A percentile compares a stretch with the other conserved stretches of the same genome.
These are phyloP conservation scores for Cutaneotrichosporon curvatum DNA, from an alignment of 1,284 basidiomycete species.

Conservation along the genomic window DNA sequence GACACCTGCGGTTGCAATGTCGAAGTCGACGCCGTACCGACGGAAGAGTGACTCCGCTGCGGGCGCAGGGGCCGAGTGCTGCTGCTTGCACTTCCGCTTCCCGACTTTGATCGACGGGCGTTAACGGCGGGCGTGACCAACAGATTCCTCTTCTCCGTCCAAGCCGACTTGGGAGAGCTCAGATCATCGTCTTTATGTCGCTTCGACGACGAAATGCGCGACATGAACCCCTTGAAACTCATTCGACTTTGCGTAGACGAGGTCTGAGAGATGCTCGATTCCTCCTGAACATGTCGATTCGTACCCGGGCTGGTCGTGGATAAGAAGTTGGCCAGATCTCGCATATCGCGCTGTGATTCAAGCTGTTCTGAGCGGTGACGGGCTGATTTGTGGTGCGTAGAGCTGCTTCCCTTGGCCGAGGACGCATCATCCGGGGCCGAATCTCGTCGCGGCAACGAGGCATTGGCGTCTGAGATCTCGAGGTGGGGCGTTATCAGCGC, in stretches of 20 bases:
- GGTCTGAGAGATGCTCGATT: not conserved
- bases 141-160: too few species aligned
- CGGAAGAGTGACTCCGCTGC: conserved; percentile 6
- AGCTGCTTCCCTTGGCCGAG: too few species aligned
- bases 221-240: conserved; percentile 6
- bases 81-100: too few species aligned
- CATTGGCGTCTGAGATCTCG: too few species aligned
- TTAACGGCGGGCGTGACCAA: not conserved
- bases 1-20: too few species aligned
- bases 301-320: conserved; percentile 23
- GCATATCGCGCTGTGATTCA: conserved; percentile 13
- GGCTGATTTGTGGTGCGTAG: too few species aligned
- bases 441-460: too few species aligned
- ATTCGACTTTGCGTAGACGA: not conserved
- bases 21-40: conserved; percentile 6
- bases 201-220: conserved; percentile 2
- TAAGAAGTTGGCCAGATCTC: conserved; percentile 41
- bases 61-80: too few species aligned
- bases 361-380: conserved; percentile 4
- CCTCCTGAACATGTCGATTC: not conserved
- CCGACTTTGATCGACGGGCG: not conserved
- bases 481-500: too few species aligned
- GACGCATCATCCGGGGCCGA: too few species aligned
- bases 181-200: not conserved
- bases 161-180: too few species aligned